Evolutionary conservation across 129 eudicot genomes (phyloP).

Genomic region (Chrysanthemum makinoi): DNA sequence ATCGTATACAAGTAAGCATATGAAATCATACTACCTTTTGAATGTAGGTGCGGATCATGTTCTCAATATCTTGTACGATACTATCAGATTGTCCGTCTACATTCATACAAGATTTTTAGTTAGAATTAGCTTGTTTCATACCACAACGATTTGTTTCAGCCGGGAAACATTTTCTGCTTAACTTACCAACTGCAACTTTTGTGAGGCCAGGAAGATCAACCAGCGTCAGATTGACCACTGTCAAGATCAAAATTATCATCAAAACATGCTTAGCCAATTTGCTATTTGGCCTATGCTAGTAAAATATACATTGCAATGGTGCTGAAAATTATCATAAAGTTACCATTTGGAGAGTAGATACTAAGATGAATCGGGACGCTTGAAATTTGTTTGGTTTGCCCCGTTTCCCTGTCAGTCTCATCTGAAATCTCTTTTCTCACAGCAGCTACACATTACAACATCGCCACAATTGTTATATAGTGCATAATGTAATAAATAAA

Average conservation of each 20-base stretch:
- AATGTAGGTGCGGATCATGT: conserved; percentile 55
- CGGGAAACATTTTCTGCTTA: neutral
- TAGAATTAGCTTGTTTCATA: neutral
- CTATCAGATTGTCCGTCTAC: conserved; percentile 53
- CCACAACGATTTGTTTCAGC: neutral
- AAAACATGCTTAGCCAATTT: neutral
- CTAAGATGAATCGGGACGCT: conserved; percentile 54
- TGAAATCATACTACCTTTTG: conserved; percentile 36
- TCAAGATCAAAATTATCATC: conserved; percentile 10
- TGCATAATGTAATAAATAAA: too few relatives aligned
- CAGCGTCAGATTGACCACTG: conserved; percentile 54
- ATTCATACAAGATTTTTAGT: conserved; percentile 14
- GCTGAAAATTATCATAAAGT: neutral
- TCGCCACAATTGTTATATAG: neutral
- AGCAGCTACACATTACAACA: conserved; percentile 28
- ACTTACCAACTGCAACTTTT: conserved; percentile 60
- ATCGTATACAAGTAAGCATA: neutral
- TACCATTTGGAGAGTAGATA: conserved; percentile 53
- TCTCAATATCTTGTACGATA: conserved; percentile 56
- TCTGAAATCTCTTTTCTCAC: conserved; percentile 50
- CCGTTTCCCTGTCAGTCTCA: conserved; percentile 48
- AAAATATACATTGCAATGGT: neutral
- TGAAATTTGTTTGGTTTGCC: conserved; percentile 52
- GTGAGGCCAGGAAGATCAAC: conserved; percentile 61
- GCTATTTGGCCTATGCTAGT: neutral